phyloP scores from a whole-genome alignment of 169 alveolate genomes.

The Eimeria necatrix region DNA sequence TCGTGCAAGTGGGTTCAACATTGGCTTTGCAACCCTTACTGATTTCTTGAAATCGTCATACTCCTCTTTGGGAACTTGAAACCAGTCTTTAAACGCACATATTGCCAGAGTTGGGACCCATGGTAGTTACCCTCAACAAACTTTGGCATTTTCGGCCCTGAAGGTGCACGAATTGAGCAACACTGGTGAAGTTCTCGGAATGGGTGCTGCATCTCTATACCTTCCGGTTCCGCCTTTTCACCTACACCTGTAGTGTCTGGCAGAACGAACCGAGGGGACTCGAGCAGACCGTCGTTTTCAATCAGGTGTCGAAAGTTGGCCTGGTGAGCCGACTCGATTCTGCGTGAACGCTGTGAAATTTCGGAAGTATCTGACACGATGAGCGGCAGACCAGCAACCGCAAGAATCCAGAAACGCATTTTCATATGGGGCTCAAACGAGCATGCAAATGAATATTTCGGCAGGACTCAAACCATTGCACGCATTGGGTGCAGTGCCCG shows the following conservation, averaged over 20 bases:
- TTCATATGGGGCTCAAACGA: neutral
- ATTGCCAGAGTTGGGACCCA: too few relatives aligned
- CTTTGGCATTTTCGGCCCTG: neutral
- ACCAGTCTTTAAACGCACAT: neutral
- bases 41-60: constrained; percentile 61
- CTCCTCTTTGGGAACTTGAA: constrained; percentile 59
- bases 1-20: neutral
- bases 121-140: constrained; percentile 48
- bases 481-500: too few relatives aligned
- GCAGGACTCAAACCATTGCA: too few relatives aligned
- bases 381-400: neutral
- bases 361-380: neutral
- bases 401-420: constrained; percentile 15
- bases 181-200: neutral
- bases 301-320: neutral
- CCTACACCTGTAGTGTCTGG: neutral
- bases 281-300: constrained; percentile 16
- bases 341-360: constrained; percentile 43
- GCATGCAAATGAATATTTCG: neutral
- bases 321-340: constrained; percentile 5
- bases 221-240: neutral
- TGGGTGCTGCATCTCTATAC: neutral
- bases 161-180: neutral
- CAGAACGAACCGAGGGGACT: neutral
- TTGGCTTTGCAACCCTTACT: constrained; percentile 2